phyloP scores from a whole-genome alignment of 129 eudicot genomes.

The Erigeron canadensis region DNA sequence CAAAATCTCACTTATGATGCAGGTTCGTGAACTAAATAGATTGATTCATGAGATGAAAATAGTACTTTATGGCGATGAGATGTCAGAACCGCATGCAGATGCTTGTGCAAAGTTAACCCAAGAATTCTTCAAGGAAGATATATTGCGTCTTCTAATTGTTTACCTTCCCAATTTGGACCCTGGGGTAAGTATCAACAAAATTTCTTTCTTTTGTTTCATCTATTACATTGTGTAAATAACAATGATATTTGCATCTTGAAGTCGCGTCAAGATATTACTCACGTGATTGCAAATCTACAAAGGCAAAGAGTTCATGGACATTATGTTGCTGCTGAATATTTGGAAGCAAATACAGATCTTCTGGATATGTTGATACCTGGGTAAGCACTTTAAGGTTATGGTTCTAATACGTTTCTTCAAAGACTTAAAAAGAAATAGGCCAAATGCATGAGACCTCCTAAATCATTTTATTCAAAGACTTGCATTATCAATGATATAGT shows the following conservation, averaged over 20 bases:
- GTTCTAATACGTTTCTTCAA: not conserved
- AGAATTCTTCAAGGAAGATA: slow-evolving; percentile 54
- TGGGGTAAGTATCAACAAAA: slow-evolving; percentile 34
- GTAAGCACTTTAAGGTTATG: slow-evolving; percentile 18
- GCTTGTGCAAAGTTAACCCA: slow-evolving; percentile 50
- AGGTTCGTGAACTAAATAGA: slow-evolving; percentile 43
- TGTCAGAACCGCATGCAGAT: slow-evolving; percentile 44
- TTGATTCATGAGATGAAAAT: slow-evolving; percentile 53
- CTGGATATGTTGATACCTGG: slow-evolving; percentile 49
- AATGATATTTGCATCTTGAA: slow-evolving; percentile 28
- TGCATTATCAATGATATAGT: not conserved
- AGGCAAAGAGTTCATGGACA: slow-evolving; percentile 47
- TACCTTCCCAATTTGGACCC: slow-evolving; percentile 47
- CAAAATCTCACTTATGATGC: slow-evolving; percentile 17
- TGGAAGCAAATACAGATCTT: slow-evolving; percentile 44
- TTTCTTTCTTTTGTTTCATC: not conserved
- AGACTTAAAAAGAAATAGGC: not conserved
- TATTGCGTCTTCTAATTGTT: slow-evolving; percentile 39
- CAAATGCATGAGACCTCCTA: not conserved
- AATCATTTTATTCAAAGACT: not conserved
- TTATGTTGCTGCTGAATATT: slow-evolving; percentile 44
- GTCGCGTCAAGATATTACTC: slow-evolving; percentile 54
- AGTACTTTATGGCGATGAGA: slow-evolving; percentile 50
- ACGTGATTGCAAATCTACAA: slow-evolving; percentile 53
- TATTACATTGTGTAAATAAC: slow-evolving; percentile 2